Conservation (phyloP, 805 yeast genomes). For the Tetrapisispora taiwanensis region DNA sequence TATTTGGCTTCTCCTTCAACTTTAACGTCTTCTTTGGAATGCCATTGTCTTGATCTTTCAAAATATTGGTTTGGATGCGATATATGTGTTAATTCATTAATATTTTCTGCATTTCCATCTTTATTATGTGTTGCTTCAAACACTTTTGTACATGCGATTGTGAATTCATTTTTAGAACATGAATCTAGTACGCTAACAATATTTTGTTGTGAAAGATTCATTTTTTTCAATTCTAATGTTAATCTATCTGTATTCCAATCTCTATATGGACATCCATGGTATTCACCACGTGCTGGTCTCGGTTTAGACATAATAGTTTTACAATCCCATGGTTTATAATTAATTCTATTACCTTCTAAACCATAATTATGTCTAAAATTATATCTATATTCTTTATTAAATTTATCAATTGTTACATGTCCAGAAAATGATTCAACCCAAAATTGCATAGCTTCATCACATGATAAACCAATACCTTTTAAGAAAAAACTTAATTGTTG, state of each 20-base stretch:
- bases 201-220: conserved; percentile 36
- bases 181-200: conserved; percentile 56
- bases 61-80: conserved; percentile 84
- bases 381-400: conserved; percentile 81
- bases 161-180: conserved; percentile 59
- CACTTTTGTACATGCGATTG: conserved; percentile 82
- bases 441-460: conserved; percentile 80
- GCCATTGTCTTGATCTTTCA: conserved; percentile 53
- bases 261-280: conserved; percentile 90
- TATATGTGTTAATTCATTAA: conserved; percentile 49
- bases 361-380: conserved; percentile 87
- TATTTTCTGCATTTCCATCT: conserved; percentile 20
- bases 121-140: conserved; percentile 53
- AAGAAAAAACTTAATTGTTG: conserved; percentile 77
- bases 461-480: conserved; percentile 78
- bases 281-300: conserved; percentile 56
- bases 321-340: conserved; percentile 82
- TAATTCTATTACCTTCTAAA: conserved; percentile 77
- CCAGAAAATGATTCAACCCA: conserved; percentile 71
- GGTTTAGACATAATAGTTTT: conserved; percentile 63
- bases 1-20: background rate
- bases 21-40: background rate
- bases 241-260: conserved; percentile 61
- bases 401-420: conserved; percentile 54
- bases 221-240: conserved; percentile 37